phyloP scores from a whole-genome alignment of 768 basidiomycete genomes.

The Podaxis sp. region DNA sequence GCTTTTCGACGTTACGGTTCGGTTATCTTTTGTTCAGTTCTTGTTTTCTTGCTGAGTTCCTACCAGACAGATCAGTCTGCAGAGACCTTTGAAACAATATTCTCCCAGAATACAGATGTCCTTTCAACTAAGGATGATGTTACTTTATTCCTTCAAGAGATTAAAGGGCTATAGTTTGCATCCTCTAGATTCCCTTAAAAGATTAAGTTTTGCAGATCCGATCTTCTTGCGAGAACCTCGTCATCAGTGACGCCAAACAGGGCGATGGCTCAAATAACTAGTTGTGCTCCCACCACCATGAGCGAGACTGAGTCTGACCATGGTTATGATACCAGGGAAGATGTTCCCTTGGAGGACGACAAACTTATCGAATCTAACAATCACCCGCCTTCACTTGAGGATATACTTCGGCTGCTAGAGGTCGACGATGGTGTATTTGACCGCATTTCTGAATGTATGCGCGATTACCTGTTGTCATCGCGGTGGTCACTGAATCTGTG shows the following conservation, averaged over 20 bases:
- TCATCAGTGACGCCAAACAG: background rate
- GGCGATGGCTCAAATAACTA: background rate
- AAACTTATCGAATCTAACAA: background rate
- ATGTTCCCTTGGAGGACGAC: background rate
- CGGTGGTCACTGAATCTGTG: background rate
- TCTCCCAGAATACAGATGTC: slow-evolving; percentile 49
- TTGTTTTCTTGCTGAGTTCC: slow-evolving; percentile 9
- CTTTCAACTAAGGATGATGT: slow-evolving; percentile 55
- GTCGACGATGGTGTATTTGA: background rate
- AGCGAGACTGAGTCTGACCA: slow-evolving; percentile 49
- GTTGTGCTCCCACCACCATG: slow-evolving; percentile 9
- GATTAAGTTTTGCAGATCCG: background rate
- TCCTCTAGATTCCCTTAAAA: background rate
- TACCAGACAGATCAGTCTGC: slow-evolving; percentile 56
- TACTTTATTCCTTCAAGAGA: slow-evolving; percentile 52
- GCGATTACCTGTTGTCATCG: background rate
- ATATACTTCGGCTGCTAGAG: background rate
- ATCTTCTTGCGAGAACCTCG: background rate
- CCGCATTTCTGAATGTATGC: slow-evolving; percentile 1
- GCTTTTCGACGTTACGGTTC: slow-evolving; percentile 62
- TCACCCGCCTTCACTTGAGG: background rate
- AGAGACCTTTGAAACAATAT: slow-evolving; percentile 54
- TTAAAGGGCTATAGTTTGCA: slow-evolving; percentile 41
- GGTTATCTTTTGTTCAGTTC: slow-evolving; percentile 17
- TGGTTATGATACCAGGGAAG: background rate